Evolutionary conservation across 2,329 filamentous ascomycete genomes (phyloP), one percentile per base, ranked within the genome.

Genomic region (Neoascochyta sp.): DNA sequence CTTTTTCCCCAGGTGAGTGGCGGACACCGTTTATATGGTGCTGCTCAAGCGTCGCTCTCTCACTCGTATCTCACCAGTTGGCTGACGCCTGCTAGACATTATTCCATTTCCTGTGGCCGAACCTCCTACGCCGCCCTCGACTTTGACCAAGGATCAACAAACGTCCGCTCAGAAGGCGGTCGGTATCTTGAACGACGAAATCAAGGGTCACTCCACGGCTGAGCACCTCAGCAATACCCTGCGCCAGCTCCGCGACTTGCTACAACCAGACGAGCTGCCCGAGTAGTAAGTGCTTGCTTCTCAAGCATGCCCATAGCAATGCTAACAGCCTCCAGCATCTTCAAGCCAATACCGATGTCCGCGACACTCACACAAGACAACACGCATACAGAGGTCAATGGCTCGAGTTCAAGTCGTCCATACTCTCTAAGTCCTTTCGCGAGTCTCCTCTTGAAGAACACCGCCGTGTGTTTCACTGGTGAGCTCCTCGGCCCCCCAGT

Each of bases 111-210:
- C 68, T 5, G 48, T 65, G 7, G 60, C 67, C 13, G 54, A 61
- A 22, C 64, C 65, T 24, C 58, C 62, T 8, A 62, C 57, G 15
- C 53, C 62, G 20, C 52, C 66, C 18, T 55, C 64, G 5, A 55
- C 57, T 18, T 47, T 59, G 29, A 52, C 52, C 5, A 31, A 48
- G 7, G 55, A 63, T 16, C 74, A 80, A 47, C 70, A 72, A 33
- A 62, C 68, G 34, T 60, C 65, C 23, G 71, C 69, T 19, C 66
- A 70, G 39, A 69, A 68, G 45, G 67, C 72, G 21, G 60, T 89
- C 47, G 78, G 83, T 45, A 74, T 74, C 24, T 66, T 95, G 26
- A 88, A 92, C 54, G 70, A 71, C 43, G 85, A 90, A 57, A 79
- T 81, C 36, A 65, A 70, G 22, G 74, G 68, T 39, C 67, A 71